phyloP scores from a whole-genome alignment of 31 red algal genomes.

The Odonthalia washingtoniensis region DNA sequence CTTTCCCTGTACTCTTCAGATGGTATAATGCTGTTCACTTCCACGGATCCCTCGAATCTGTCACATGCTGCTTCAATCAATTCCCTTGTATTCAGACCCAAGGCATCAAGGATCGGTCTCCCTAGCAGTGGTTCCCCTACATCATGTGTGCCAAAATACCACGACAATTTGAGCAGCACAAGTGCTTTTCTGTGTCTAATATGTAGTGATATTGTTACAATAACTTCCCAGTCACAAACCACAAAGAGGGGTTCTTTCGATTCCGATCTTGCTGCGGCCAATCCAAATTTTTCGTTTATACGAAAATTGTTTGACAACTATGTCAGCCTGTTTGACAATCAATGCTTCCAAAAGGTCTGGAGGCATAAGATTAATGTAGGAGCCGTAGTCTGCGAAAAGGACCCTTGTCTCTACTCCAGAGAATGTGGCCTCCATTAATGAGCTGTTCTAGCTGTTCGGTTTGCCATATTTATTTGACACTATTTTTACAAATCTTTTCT shows the following conservation, averaged over 20 bases:
- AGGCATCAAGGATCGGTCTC: conserved; percentile 26
- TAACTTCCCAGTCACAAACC: conserved; percentile 12
- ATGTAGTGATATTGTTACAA: not conserved
- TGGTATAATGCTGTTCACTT: not conserved
- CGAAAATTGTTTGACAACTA: not conserved
- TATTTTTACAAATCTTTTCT: too few species aligned
- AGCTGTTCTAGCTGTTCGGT: too few species aligned
- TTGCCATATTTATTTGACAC: too few species aligned
- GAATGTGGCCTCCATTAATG: too few species aligned
- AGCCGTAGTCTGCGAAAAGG: too few species aligned
- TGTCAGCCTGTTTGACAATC: too few species aligned
- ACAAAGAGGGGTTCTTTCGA: not conserved
- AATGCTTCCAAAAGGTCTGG: too few species aligned
- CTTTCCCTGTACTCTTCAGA: not conserved
- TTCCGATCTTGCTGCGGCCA: conserved; percentile 15
- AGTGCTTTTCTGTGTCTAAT: conserved; percentile 22
- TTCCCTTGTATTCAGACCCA: conserved; percentile 20
- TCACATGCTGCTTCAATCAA: conserved; percentile 22
- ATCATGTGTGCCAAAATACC: conserved; percentile 17
- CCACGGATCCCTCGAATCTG: conserved; percentile 2
- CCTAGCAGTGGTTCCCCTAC: conserved; percentile 46
- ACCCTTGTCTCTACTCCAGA: too few species aligned
- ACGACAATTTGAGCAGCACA: conserved; percentile 19
- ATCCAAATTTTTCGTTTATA: not conserved
- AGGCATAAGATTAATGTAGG: too few species aligned